Evolutionary conservation across 225 moss, liverwort and hornwort species (phyloP), one percentile per base, ranked within the genome.

Genomic region (Climacium dendroides): DNA sequence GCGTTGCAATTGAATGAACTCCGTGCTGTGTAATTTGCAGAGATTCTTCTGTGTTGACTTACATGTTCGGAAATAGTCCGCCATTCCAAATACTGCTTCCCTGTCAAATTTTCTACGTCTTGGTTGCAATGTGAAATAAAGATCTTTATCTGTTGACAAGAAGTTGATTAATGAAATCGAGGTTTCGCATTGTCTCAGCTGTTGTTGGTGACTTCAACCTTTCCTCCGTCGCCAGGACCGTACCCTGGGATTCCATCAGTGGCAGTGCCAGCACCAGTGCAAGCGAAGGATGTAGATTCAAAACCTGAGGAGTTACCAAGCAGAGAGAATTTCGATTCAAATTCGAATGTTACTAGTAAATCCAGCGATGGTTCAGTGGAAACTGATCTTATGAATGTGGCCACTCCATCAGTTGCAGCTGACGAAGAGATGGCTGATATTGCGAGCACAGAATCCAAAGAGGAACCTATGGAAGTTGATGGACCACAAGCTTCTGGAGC

Each of bases 161-260:
- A 84, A 70, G 25, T 52, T 29, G 15, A 80, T 35, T 85, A 45
- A 71, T 75, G 10, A 59, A n/a, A 43, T 74, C 39, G 52, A 39
- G 65, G 82, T 87, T 82, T 82, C 23, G 50, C 23, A 34, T 82
- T 85, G 48, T 89, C 55, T 74, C 30, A 96, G 93, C 89, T 96
- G 63, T 81, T 97, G 87, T 85, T 97, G 88, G 96, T 97, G 81
- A 96, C 96, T 65, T 96, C 97, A 70, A 97, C 95, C 60, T 87
- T 92, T 80, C 86, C 96, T 88, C 91, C 92, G 35, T 95, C 94
- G 81, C 83, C 87, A 79, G 93, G 91, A 85, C 94, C 94, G n/a
- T 97, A 95, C 86, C 97, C 95, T 62, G 90, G 89, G 62, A 61
- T 54, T 48, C 59, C 85, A 43, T 88, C 92, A 78, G 83, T 91